A percentile compares a stretch with the other conserved stretches of the same genome.
Evolutionary conservation across 2,329 filamentous ascomycete genomes (phyloP).

Genomic region (Myriosclerotinia duriaeana): DNA sequence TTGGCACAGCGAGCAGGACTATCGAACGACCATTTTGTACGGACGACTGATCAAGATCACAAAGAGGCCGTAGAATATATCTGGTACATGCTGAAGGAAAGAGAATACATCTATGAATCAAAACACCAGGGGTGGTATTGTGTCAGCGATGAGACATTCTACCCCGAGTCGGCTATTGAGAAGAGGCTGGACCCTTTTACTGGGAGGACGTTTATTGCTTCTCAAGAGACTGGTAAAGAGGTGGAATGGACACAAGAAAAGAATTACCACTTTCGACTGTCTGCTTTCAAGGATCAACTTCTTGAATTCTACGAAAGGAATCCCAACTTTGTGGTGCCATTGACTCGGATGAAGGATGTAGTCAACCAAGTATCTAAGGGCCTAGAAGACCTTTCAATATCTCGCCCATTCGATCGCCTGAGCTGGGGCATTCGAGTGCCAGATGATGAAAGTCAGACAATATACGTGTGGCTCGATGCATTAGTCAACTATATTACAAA

Average conservation of each 20-base stretch:
- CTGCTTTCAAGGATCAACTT: conserved; percentile 74
- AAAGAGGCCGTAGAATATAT: conserved; percentile 83
- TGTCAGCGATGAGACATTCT: conserved; percentile 95
- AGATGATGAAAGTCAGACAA: conserved; percentile 79
- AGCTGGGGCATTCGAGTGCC: conserved; percentile 90
- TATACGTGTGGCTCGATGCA: conserved; percentile 98
- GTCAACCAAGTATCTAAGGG: conserved; percentile 73
- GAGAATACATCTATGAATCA: conserved; percentile 76
- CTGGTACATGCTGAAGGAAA: conserved; percentile 76
- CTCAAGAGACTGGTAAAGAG: conserved; percentile 82
- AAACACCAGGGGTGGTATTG: conserved; percentile 96
- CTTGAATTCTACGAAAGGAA: conserved; percentile 78
- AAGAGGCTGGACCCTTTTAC: conserved; percentile 74
- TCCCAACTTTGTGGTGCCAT: conserved; percentile 73
- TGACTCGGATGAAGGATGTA: conserved; percentile 72
- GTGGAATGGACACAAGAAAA: conserved; percentile 93
- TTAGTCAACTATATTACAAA: conserved; percentile 91
- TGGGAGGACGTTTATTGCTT: conserved; percentile 79
- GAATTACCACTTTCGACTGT: conserved; percentile 94
- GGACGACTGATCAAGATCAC: conserved; percentile 84
- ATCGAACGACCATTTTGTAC: conserved; percentile 81
- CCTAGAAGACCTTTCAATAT: conserved; percentile 85
- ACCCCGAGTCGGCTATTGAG: conserved; percentile 73
- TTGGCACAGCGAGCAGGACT: conserved; percentile 70
- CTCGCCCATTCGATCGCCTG: conserved; percentile 73